phyloP scores from a whole-genome alignment of 805 yeast genomes.

The Hanseniaspora taiwanica region DNA sequence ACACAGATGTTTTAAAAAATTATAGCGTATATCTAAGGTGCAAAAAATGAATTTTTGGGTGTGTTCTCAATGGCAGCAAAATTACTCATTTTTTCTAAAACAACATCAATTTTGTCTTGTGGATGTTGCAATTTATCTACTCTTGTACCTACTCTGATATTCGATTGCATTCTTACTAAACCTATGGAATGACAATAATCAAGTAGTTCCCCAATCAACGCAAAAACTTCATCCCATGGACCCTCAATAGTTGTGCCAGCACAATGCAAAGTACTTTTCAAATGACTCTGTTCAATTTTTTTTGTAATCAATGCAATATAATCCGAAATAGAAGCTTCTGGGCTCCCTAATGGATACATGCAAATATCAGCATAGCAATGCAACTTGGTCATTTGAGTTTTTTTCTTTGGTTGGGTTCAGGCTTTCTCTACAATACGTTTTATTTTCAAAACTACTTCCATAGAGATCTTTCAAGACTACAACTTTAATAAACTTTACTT shows the following conservation, averaged over 20 bases:
- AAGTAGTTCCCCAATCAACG: constrained; percentile 65
- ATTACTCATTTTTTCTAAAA: constrained; percentile 43
- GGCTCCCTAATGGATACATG: constrained; percentile 78
- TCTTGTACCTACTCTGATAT: constrained; percentile 78
- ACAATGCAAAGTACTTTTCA: constrained; percentile 64
- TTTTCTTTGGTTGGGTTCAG: neutral
- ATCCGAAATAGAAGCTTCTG: constrained; percentile 64
- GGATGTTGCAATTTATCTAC: constrained; percentile 63
- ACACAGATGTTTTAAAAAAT: no score
- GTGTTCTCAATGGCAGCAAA: no score
- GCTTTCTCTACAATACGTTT: no score
- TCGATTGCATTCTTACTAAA: constrained; percentile 69
- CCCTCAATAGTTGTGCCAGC: constrained; percentile 91
- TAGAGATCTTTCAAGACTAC: no score
- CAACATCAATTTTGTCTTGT: constrained; percentile 56
- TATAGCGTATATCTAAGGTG: no score
- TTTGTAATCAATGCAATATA: constrained; percentile 62
- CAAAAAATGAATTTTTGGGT: no score
- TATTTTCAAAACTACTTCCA: no score
- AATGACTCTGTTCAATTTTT: constrained; percentile 44
- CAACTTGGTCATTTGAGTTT: neutral
- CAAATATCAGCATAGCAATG: constrained; percentile 75
- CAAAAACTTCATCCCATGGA: constrained; percentile 80
- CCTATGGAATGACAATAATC: constrained; percentile 56
- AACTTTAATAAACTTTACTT: no score